phyloP scores from a whole-genome alignment of 805 yeast genomes.

The Candida krabiensis region DNA sequence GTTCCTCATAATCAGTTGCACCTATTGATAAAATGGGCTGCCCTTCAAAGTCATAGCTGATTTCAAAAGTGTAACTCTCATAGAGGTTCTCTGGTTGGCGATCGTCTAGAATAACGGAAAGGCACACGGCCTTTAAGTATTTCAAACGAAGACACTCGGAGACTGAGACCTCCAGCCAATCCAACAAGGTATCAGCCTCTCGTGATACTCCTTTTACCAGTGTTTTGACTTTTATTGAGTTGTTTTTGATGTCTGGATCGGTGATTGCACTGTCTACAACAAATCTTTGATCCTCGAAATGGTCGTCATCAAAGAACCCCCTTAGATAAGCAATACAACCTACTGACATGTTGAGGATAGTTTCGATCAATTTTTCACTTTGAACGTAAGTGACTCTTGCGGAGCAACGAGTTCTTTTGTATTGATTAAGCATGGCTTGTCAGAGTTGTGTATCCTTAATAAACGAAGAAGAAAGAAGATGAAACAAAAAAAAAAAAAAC shows the following conservation, averaged over 20 bases:
- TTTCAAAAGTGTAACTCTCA: conserved; percentile 52
- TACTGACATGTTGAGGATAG: conserved; percentile 51
- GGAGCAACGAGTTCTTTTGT: conserved; percentile 13
- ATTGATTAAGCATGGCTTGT: neutral
- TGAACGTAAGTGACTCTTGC: conserved; percentile 22
- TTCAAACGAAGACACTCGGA: conserved; percentile 43
- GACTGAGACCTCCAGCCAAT: conserved; percentile 56
- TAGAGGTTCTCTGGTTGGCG: conserved; percentile 40
- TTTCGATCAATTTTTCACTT: conserved; percentile 47
- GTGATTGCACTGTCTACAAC: conserved; percentile 35
- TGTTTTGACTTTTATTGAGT: conserved; percentile 47
- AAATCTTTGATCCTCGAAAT: conserved; percentile 49
- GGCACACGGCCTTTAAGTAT: conserved; percentile 43
- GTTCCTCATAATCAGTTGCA: conserved; percentile 19
- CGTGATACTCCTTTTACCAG: conserved; percentile 45
- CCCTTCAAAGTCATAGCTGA: conserved; percentile 39
- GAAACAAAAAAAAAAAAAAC: too few relatives aligned
- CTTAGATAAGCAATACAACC: conserved; percentile 59
- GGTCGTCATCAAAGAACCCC: conserved; percentile 56
- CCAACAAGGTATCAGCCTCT: conserved; percentile 48
- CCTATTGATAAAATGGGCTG: conserved; percentile 22
- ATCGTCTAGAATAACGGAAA: conserved; percentile 46
- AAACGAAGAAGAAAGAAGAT: too few relatives aligned
- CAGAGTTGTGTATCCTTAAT: too few relatives aligned
- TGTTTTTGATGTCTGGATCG: conserved; percentile 5